Evolutionary conservation across 495 filamentous ascomycete species (phyloP).

Genomic region (Bacidia rubella): DNA sequence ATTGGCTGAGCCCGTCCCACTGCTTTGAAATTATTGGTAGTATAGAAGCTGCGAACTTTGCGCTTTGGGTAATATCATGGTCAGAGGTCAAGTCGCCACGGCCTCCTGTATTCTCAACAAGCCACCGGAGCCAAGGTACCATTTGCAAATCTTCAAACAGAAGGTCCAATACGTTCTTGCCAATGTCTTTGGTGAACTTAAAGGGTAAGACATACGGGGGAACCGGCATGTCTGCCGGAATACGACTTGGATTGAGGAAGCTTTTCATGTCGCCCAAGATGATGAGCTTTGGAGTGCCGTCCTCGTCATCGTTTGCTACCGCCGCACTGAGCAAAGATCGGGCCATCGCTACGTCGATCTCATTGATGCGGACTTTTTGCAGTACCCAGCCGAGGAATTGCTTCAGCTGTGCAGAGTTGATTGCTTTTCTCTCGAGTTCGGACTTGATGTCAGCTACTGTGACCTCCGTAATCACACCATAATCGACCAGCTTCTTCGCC

Average conservation of each 20-base stretch:
- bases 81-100: conserved; percentile 30
- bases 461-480: conserved; percentile 68
- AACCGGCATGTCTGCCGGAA: conserved; percentile 69
- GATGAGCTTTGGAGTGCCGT: conserved; percentile 50
- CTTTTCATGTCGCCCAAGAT: conserved; percentile 58
- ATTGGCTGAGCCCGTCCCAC: conserved; percentile 62
- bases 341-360: conserved; percentile 51
- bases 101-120: conserved; percentile 49
- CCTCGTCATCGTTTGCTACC: conserved; percentile 61
- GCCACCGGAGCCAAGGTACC: conserved; percentile 67
- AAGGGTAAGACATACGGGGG: conserved; percentile 77
- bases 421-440: conserved; percentile 63
- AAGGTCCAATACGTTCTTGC: conserved; percentile 50
- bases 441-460: conserved; percentile 72
- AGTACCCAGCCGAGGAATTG: conserved; percentile 76
- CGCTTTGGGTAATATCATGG: conserved; percentile 51
- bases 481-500: conserved; percentile 61
- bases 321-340: conserved; percentile 62
- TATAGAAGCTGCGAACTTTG: conserved; percentile 68
- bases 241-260: conserved; percentile 59
- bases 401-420: conserved; percentile 55
- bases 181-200: conserved; percentile 52
- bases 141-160: conserved; percentile 75
- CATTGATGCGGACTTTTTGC: conserved; percentile 47
- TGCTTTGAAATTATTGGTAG: conserved; percentile 69